A percentile compares a stretch with the other conserved stretches of the same genome.
Evolutionary conservation across 2,329 filamentous ascomycete species (phyloP).

Genomic region (Alternaria infectoria): DNA sequence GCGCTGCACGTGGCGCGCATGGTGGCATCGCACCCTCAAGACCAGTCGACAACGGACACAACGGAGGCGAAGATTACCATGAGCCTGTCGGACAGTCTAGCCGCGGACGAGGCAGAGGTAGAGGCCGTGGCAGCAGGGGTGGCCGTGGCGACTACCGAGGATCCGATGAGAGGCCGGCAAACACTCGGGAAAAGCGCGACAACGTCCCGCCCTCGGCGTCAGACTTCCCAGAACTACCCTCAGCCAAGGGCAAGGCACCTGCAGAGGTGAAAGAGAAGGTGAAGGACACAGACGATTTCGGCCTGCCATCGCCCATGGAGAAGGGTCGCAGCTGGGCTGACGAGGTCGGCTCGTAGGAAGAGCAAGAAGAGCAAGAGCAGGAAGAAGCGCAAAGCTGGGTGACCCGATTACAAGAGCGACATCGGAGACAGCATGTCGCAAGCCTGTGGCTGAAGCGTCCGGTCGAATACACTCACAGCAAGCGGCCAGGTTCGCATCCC

Average conservation of each 20-base stretch:
- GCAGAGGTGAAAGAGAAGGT: conserved; percentile 6
- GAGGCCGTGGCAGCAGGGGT: conserved; percentile 44
- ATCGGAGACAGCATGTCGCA: background rate
- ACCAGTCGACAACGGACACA: conserved; percentile 28
- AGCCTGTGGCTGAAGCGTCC: background rate
- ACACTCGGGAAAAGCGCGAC: conserved; percentile 14
- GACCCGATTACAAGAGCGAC: background rate
- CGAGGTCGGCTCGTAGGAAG: conserved; percentile 45
- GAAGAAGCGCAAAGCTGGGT: background rate
- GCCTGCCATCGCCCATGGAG: conserved; percentile 35
- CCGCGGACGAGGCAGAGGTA: conserved; percentile 41
- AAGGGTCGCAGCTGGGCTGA: conserved; percentile 54
- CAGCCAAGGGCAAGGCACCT: conserved; percentile 25
- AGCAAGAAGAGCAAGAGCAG: conserved; percentile 7
- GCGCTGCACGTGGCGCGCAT: conserved; percentile 58
- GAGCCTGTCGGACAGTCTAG: conserved; percentile 23
- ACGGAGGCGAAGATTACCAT: conserved; percentile 21
- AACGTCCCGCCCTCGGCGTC: conserved; percentile 45
- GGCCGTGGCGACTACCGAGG: conserved; percentile 34
- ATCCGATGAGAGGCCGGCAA: conserved; percentile 8
- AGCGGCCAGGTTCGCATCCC: background rate
- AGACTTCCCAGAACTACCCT: conserved; percentile 56
- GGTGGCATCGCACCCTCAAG: conserved; percentile 54
- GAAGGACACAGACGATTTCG: conserved; percentile 38
- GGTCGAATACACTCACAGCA: background rate